Conservation (phyloP, 257 asterid species). For the Euphrasia confusa region DNA sequence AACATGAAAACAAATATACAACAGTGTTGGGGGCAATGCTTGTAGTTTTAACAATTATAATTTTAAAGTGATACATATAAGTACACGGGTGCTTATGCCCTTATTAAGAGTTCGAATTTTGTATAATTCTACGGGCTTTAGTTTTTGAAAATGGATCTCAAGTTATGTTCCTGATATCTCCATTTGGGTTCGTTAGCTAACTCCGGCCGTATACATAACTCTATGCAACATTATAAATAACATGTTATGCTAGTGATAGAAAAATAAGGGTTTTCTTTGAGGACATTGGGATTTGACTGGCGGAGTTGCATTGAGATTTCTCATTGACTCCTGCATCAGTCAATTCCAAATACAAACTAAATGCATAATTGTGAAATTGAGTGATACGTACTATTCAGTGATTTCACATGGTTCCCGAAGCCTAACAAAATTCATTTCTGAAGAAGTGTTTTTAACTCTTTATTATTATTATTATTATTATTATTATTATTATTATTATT, state of each 20-base stretch:
- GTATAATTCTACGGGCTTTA: not conserved
- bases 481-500: no score
- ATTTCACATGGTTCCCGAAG: conserved; percentile 20
- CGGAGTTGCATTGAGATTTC: conserved; percentile 4
- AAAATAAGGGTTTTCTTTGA: not conserved
- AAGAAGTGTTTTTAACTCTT: not conserved
- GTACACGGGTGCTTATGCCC: not conserved
- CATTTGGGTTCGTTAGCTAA: conserved; percentile 7
- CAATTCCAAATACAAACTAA: conserved; percentile 3
- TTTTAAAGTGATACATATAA: not conserved
- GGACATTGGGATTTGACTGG: conserved; percentile 2
- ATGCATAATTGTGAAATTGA: conserved; percentile 16
- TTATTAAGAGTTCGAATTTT: not conserved
- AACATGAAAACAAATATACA: conserved; percentile 5
- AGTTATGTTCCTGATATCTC: conserved; percentile 4
- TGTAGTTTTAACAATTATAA: conserved; percentile 2
- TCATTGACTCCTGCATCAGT: conserved; percentile 6
- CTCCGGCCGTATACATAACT: not conserved
- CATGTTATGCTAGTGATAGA: not conserved
- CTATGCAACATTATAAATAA: conserved; percentile 1
- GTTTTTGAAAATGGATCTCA: conserved; percentile 7
- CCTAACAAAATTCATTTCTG: conserved; percentile 12
- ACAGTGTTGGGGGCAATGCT: conserved; percentile 7
- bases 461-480: no score
- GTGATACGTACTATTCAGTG: conserved; percentile 14